Evolutionary conservation across 768 basidiomycete species (phyloP), one percentile per base, ranked within the genome.

Genomic region (Hygrophoropsis aurantiaca): DNA sequence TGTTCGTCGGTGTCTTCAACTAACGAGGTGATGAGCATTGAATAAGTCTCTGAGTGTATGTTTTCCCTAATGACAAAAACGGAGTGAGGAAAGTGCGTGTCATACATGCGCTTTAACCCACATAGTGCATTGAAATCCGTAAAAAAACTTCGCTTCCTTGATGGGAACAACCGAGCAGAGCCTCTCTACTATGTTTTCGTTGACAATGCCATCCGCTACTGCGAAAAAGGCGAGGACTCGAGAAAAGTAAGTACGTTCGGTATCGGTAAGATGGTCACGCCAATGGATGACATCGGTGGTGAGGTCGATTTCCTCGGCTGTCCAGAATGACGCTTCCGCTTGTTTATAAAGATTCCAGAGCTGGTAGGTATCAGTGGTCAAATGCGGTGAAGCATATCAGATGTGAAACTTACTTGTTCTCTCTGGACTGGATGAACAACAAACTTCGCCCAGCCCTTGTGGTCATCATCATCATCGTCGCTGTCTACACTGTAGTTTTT

Each of bases 111-210:
- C 6, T 30, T 7, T 30, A 13, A 30, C 27, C 6, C 27, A 30
- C n/a, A 95, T 97, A 94, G 95, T 95, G 58, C 97, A 90, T 65
- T 97, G 94, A 73, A 95, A 97, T 15, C 94, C 94, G 60, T 97
- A 97, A 70, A 97, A 97, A 64, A 90, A 97, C 2, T 94, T 84
- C 4, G 92, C 94, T 64, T 97, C 94, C 3, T 94, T 87, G 2
- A 76, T 79, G 62, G 97, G 94, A 3, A 97, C 90, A 62, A 97
- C 94, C 44, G 81, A 84, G 6, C 89, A 91, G 68, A 97, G 95
- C 5, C 94, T 87, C 65, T 95, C 92, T 20, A 97, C 78, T 1
- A 97, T 78, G 65, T 97, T 97, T 65, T 97, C 94, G 67, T 97
- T 97, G 55, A 97, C 92, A 49, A 97, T 97, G 23, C 94, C 93